These are phyloP conservation scores for Ganoderma lingzhi DNA, from an alignment of 1,284 basidiomycete species.

Conservation along the genomic window DNA sequence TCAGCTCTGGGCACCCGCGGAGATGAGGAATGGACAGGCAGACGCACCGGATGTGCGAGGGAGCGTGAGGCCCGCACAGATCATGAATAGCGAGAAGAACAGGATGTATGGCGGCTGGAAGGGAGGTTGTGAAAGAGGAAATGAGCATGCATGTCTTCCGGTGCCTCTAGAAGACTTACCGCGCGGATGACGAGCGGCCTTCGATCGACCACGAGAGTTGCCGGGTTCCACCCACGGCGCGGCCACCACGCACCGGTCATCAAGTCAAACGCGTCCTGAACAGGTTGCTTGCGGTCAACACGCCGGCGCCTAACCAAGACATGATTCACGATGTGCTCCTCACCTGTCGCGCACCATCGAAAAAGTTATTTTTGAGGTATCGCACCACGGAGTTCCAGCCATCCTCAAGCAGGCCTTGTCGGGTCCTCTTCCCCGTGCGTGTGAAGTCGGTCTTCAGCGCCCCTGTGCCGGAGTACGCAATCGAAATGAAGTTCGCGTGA, in stretches of 20 bases:
- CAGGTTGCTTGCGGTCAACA: slow-evolving; percentile 17
- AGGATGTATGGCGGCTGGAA: slow-evolving; percentile 85
- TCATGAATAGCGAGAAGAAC: slow-evolving; percentile 87
- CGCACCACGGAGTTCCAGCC: slow-evolving; percentile 88
- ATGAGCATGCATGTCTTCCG: not conserved
- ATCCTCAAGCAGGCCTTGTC: slow-evolving; percentile 84
- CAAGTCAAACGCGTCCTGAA: slow-evolving; percentile 91
- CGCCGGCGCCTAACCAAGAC: slow-evolving; percentile 1
- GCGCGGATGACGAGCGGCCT: slow-evolving; percentile 85
- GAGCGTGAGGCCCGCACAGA: slow-evolving; percentile 83
- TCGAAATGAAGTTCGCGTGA: slow-evolving; percentile 92
- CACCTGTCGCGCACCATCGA: slow-evolving; percentile 92
- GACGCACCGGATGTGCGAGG: slow-evolving; percentile 84
- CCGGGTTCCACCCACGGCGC: slow-evolving; percentile 65
- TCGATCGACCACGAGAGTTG: slow-evolving; percentile 77
- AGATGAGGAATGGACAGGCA: slow-evolving; percentile 21
- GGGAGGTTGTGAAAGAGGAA: slow-evolving; percentile 22
- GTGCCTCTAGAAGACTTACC: slow-evolving; percentile 54
- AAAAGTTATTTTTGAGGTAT: slow-evolving; percentile 97
- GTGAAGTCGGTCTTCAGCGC: slow-evolving; percentile 99
- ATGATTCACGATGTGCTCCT: slow-evolving; percentile 31
- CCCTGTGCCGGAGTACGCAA: slow-evolving; percentile 94
- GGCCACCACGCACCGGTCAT: slow-evolving; percentile 93
- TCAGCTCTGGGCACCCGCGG: slow-evolving; percentile 43
- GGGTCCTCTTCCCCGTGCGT: slow-evolving; percentile 89